phyloP scores from a whole-genome alignment of 208 protist genomes.

The Trypanosoma melophagium region DNA sequence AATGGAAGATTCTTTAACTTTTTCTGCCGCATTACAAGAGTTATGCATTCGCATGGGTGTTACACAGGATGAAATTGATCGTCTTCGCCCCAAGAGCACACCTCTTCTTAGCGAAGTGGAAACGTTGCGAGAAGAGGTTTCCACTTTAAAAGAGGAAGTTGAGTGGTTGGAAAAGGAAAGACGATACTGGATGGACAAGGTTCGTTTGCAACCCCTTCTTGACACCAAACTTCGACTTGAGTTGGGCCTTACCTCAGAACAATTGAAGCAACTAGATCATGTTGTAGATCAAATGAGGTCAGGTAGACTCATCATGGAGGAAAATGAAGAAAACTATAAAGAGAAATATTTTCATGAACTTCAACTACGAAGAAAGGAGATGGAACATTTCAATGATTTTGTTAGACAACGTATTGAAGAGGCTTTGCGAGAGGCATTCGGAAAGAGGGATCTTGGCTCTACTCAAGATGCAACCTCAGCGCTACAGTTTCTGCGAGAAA shows the following conservation, averaged over 20 bases:
- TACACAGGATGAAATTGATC: conserved; percentile 86
- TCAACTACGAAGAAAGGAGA: conserved; percentile 59
- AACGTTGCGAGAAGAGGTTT: conserved; percentile 72
- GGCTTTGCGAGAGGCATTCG: conserved; percentile 53
- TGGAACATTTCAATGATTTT: conserved; percentile 76
- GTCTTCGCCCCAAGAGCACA: conserved; percentile 58
- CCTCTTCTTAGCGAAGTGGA: conserved; percentile 77
- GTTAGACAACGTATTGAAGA: conserved; percentile 74
- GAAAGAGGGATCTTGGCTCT: conserved; percentile 32
- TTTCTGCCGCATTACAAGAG: conserved; percentile 80
- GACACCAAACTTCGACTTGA: conserved; percentile 85
- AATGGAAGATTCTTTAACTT: conserved; percentile 84
- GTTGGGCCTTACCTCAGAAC: conserved; percentile 78
- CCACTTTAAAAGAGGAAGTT: conserved; percentile 80
- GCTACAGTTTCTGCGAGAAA: conserved; percentile 54
- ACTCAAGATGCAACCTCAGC: conserved; percentile 40
- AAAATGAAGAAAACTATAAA: conserved; percentile 63
- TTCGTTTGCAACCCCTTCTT: conserved; percentile 86
- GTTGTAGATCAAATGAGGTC: conserved; percentile 86
- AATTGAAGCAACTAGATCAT: conserved; percentile 79
- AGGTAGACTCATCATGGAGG: conserved; percentile 55
- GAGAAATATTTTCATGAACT: conserved; percentile 78
- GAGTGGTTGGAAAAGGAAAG: conserved; percentile 88
- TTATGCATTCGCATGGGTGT: conserved; percentile 77
- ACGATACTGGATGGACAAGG: conserved; percentile 89